Conservation (phyloP, 768 basidiomycete genomes). For the Phlebiopsis flavidoalba region DNA sequence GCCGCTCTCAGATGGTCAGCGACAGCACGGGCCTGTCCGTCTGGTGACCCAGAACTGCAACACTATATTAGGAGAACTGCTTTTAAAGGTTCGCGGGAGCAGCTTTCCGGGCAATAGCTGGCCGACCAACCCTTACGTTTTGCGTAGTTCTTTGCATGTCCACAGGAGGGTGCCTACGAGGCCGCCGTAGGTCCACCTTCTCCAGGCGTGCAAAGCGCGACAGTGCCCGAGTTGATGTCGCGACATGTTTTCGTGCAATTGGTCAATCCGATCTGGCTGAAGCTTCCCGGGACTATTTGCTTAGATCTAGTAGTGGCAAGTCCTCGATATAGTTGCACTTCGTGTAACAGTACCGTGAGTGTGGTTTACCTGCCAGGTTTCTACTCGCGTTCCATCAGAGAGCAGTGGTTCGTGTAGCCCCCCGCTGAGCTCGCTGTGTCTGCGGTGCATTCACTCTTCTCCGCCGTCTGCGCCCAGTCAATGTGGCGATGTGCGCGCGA, state of each 20-base stretch:
- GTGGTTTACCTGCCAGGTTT: not conserved
- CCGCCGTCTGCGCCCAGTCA: not conserved
- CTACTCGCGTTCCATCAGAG: not conserved
- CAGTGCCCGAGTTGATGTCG: conserved; percentile 82
- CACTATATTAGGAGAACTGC: conserved; percentile 86
- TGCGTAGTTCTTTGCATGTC: not conserved
- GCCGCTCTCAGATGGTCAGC: conserved; percentile 70
- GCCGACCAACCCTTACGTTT: not conserved
- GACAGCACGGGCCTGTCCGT: conserved; percentile 70
- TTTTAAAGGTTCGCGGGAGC: conserved; percentile 60
- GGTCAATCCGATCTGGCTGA: conserved; percentile 53
- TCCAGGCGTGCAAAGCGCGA: conserved; percentile 87
- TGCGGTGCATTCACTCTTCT: not conserved
- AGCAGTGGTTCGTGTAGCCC: not conserved
- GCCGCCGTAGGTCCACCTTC: conserved; percentile 76
- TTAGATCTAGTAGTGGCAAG: too few relatives aligned
- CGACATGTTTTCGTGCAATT: conserved; percentile 81
- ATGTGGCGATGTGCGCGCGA: not conserved
- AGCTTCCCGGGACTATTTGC: conserved; percentile 67
- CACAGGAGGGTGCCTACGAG: conserved; percentile 70
- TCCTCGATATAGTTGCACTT: too few relatives aligned
- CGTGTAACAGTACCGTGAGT: conserved; percentile 83
- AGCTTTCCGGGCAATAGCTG: not conserved
- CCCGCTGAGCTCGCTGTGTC: not conserved
- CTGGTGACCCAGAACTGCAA: conserved; percentile 85